Percentiles rank a stretch among this genome's conserved stretches.
Conservation (phyloP, 768 basidiomycete genomes). For the Cantharellus cinnabarinus region DNA sequence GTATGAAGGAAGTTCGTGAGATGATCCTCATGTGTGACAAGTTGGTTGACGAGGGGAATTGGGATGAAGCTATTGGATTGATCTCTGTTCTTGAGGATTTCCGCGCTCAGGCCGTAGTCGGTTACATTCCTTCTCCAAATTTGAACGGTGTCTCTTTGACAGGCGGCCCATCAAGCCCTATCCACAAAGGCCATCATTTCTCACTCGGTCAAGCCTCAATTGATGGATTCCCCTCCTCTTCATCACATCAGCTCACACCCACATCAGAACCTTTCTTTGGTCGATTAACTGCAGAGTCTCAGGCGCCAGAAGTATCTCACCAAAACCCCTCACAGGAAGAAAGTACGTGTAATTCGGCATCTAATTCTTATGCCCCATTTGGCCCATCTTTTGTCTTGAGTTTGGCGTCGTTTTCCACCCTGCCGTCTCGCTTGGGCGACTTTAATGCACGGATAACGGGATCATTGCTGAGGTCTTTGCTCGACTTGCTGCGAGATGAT, state of each 20-base stretch:
- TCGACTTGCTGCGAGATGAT: conserved; percentile 48
- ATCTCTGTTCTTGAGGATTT: conserved; percentile 40
- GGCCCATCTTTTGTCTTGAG: no score
- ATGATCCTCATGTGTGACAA: conserved; percentile 50
- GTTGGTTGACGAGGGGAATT: conserved; percentile 70
- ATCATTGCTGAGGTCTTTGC: conserved; percentile 57
- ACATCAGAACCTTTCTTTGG: no score
- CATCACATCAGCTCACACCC: no score
- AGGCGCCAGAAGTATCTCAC: no score
- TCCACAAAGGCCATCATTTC: not conserved
- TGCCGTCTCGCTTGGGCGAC: conserved; percentile 51
- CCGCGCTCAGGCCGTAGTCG: not conserved
- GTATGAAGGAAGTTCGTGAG: conserved; percentile 53
- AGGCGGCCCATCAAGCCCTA: conserved; percentile 1
- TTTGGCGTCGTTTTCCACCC: conserved; percentile 26
- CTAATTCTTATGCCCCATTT: no score
- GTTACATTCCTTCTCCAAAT: not conserved
- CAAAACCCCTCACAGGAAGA: no score
- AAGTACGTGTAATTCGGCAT: no score
- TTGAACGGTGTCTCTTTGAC: conserved; percentile 1
- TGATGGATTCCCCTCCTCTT: no score
- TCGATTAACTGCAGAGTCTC: no score
- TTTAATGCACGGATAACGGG: conserved; percentile 57
- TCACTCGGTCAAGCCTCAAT: not conserved
- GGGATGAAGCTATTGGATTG: conserved; percentile 63